These are phyloP conservation scores for Boletellus sp. DNA, from an alignment of 1,284 basidiomycete species.

Conservation along the genomic window DNA sequence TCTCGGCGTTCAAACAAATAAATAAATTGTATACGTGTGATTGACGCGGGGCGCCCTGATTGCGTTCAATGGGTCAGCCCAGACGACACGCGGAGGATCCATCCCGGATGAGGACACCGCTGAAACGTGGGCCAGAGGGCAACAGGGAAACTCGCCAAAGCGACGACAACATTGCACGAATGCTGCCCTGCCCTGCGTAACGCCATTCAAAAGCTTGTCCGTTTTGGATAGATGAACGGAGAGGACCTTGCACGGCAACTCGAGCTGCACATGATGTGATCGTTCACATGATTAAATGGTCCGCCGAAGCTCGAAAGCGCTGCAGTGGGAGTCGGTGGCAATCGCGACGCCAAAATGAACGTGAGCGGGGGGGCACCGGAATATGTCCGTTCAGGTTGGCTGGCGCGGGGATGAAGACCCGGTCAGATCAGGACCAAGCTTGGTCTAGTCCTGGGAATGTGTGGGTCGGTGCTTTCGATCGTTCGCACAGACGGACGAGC, in stretches of 20 bases:
- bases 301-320: constrained; percentile 12
- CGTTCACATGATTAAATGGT: constrained; percentile 21
- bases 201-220: constrained; percentile 4
- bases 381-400: too few species aligned
- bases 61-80: background rate
- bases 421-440: background rate
- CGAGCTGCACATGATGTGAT: constrained; percentile 1
- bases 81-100: background rate
- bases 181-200: constrained; percentile 6
- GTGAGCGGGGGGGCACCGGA: background rate
- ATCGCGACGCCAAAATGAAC: background rate
- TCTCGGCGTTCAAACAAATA: background rate
- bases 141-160: too few species aligned
- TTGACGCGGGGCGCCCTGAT: constrained; percentile 1
- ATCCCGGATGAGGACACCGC: background rate
- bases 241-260: background rate
- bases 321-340: constrained; percentile 24
- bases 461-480: background rate
- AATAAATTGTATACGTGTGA: constrained; percentile 1
- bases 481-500: background rate
- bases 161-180: background rate
- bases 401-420: background rate
- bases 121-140: background rate
- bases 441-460: background rate
- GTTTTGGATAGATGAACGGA: constrained; percentile 25